These are phyloP conservation scores for Naganishia vaughanmartiniae DNA, from an alignment of 768 basidiomycete genomes.

Conservation along the genomic window DNA sequence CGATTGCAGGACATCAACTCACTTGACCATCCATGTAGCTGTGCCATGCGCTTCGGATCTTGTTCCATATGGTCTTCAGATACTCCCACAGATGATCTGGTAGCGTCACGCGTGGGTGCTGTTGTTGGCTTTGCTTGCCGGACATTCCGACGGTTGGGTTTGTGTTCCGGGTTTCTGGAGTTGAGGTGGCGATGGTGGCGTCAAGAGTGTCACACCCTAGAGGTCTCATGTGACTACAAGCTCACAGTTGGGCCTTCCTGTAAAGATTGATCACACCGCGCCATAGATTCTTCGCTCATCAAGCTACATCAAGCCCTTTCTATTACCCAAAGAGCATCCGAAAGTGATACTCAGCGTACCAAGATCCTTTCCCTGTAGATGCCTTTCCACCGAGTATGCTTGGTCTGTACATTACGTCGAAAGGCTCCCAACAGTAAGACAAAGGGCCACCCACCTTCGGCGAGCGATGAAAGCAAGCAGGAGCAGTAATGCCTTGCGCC, in stretches of 20 bases:
- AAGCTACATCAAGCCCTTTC: too few species aligned
- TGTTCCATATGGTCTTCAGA: neutral
- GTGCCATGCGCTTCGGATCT: neutral
- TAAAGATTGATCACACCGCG: too few species aligned
- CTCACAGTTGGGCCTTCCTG: too few species aligned
- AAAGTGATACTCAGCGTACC: neutral
- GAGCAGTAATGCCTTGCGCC: too few species aligned
- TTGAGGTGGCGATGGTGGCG: too few species aligned
- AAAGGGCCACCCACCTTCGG: neutral
- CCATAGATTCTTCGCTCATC: too few species aligned
- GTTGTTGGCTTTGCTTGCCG: neutral
- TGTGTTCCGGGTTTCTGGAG: neutral
- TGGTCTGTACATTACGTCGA: neutral
- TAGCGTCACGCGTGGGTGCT: neutral
- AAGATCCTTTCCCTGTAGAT: neutral
- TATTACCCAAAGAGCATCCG: neutral
- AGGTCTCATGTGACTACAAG: too few species aligned
- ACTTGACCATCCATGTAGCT: neutral
- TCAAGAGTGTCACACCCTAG: too few species aligned
- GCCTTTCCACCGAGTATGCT: neutral
- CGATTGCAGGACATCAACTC: neutral
- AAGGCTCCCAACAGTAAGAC: neutral
- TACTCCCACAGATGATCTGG: neutral
- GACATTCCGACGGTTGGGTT: neutral
- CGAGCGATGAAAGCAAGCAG: too few species aligned